Evolutionary conservation across 1,284 basidiomycete species (phyloP).

Genomic region (Puccinia polysora): DNA sequence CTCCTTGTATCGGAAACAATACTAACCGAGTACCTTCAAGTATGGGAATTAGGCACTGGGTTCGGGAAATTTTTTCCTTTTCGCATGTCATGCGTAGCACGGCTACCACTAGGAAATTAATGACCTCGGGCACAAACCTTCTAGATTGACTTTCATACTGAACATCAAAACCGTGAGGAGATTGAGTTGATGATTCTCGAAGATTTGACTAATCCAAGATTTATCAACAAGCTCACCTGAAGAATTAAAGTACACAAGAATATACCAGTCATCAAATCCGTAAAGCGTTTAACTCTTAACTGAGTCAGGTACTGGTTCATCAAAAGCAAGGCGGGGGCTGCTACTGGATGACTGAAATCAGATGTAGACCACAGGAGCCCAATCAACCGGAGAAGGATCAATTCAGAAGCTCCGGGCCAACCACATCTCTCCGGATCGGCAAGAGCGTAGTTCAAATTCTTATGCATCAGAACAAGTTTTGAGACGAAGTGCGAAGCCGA

Average conservation of each 20-base stretch:
- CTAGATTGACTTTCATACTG: constrained; percentile 81
- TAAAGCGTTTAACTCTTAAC: constrained; percentile 67
- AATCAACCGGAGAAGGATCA: constrained; percentile 73
- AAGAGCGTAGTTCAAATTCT: constrained; percentile 82
- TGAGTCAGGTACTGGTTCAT: constrained; percentile 88
- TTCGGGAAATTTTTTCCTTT: constrained; percentile 56
- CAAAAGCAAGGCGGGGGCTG: constrained; percentile 77
- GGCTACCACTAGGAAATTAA: constrained; percentile 73
- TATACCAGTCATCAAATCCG: constrained; percentile 76
- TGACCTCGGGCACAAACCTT: constrained; percentile 79
- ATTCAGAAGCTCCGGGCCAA: constrained; percentile 79
- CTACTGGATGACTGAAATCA: constrained; percentile 84
- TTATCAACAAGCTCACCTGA: constrained; percentile 52
- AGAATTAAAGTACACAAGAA: constrained; percentile 78
- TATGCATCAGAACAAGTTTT: constrained; percentile 86
- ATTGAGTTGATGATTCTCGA: not conserved
- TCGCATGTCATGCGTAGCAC: constrained; percentile 70
- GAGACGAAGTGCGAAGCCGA: constrained; percentile 72
- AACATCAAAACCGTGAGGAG: constrained; percentile 48
- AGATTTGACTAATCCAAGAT: not conserved
- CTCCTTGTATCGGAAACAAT: constrained; percentile 45
- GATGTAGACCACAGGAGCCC: constrained; percentile 87
- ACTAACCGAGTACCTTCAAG: constrained; percentile 58
- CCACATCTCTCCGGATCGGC: constrained; percentile 67
- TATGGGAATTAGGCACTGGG: constrained; percentile 67